Evolutionary conservation across 305 asterid species (phyloP).

Genomic region (Andrographis paniculata): DNA sequence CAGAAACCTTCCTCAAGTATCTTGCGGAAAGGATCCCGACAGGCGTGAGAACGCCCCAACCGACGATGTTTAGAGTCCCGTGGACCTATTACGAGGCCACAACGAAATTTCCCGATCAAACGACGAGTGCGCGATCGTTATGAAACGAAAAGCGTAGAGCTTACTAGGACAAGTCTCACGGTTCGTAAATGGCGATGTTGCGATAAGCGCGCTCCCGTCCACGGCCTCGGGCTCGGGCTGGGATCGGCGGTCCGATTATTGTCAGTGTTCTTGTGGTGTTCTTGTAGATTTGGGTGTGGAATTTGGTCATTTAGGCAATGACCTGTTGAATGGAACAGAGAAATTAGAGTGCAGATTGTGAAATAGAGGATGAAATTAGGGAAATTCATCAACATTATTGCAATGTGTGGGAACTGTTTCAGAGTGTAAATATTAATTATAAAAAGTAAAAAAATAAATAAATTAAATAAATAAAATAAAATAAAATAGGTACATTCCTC

Average conservation of each 20-base stretch:
- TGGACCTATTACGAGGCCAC: background rate
- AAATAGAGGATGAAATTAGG: background rate
- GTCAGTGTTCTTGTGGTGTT: too few relatives aligned
- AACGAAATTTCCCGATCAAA: background rate
- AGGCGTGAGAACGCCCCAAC: background rate
- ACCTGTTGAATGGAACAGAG: background rate
- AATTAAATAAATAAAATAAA: too few relatives aligned
- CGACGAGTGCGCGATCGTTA: background rate
- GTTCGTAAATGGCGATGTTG: background rate
- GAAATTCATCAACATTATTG: background rate
- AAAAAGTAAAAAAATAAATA: too few relatives aligned
- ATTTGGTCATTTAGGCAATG: background rate
- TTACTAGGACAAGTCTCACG: background rate
- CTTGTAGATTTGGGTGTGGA: background rate
- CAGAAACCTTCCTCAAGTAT: background rate
- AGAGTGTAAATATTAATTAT: too few relatives aligned
- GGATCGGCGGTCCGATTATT: background rate
- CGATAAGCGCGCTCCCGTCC: background rate
- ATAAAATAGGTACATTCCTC: too few relatives aligned
- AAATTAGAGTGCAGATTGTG: background rate
- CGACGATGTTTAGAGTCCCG: background rate
- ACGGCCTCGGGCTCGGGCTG: background rate
- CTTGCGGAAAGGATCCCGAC: background rate
- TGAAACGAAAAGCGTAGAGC: background rate
- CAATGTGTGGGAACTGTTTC: too few relatives aligned